Conservation (phyloP, 2,329 filamentous ascomycete species). For the Rhexocercosporidium sp. region DNA sequence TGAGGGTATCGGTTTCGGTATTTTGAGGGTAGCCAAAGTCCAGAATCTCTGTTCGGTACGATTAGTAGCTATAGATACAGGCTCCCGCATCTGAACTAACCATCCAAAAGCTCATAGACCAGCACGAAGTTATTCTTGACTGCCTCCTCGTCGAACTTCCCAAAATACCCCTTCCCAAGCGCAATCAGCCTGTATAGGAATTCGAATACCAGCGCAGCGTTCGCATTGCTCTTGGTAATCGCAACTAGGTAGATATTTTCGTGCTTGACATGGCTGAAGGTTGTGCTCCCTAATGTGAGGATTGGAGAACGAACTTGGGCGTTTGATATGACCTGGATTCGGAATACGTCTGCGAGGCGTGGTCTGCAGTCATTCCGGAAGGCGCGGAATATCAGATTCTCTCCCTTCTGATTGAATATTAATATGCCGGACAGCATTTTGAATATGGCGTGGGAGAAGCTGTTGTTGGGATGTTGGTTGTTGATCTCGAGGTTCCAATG, state of each 20-base stretch:
- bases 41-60: constrained; percentile 74
- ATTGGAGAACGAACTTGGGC: constrained; percentile 87
- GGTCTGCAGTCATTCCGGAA: constrained; percentile 99
- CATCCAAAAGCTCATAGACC: constrained; percentile 95
- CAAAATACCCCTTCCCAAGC: constrained; percentile 94
- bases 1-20: constrained; percentile 96
- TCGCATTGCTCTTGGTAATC: constrained; percentile 98
- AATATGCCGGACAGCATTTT: constrained; percentile 96
- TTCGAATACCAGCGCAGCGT: constrained; percentile 96
- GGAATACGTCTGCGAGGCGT: constrained; percentile 96
- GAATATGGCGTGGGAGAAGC: constrained; percentile 30
- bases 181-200: constrained; percentile 92
- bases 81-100: constrained; percentile 52
- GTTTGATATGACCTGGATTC: constrained; percentile 99
- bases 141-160: constrained; percentile 98
- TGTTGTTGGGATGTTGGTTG: constrained; percentile 13
- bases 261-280: constrained; percentile 99
- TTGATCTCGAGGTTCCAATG: constrained; percentile 14
- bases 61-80: constrained; percentile 23
- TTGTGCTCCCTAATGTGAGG: constrained; percentile 94
- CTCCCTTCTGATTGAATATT: constrained; percentile 99
- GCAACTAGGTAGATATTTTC: constrained; percentile 99
- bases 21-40: constrained; percentile 99
- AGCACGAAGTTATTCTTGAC: constrained; percentile 99
- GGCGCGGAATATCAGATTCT: constrained; percentile 98